phyloP scores from a whole-genome alignment of 805 yeast species.

The Priceomyces medius region DNA sequence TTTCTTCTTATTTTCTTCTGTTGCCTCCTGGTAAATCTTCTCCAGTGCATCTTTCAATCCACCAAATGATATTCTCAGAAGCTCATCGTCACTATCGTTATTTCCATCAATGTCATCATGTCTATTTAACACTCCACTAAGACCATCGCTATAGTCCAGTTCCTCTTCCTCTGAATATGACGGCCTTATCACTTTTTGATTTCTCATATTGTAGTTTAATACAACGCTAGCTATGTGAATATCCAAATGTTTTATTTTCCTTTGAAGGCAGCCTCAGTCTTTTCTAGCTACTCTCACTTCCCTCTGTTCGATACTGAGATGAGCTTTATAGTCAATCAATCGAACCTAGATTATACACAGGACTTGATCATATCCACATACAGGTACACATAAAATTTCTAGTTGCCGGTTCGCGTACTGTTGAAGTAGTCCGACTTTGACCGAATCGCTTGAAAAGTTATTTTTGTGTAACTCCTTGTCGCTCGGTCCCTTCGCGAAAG shows the following conservation, averaged over 20 bases:
- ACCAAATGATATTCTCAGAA: conserved; percentile 60
- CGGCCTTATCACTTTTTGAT: conserved; percentile 14
- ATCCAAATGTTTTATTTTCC: too few species aligned
- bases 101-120: conserved; percentile 1
- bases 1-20: conserved; percentile 4
- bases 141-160: conserved; percentile 5
- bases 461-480: neutral
- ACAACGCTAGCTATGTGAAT: too few species aligned
- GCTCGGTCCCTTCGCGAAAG: neutral
- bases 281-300: too few species aligned
- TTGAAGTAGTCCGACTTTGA: conserved; percentile 1
- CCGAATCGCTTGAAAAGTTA: neutral
- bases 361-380: too few species aligned
- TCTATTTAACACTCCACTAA: neutral
- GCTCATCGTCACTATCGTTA: conserved; percentile 41
- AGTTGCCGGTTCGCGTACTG: too few species aligned
- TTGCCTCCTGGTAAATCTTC: conserved; percentile 29
- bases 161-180: conserved; percentile 19
- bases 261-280: too few species aligned
- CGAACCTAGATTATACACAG: too few species aligned
- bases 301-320: neutral
- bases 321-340: neutral
- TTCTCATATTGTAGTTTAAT: conserved; percentile 4
- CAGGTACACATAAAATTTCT: too few species aligned
- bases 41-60: conserved; percentile 61